phyloP scores from a whole-genome alignment of 2,329 filamentous ascomycete species.

The Cercospora sojina region DNA sequence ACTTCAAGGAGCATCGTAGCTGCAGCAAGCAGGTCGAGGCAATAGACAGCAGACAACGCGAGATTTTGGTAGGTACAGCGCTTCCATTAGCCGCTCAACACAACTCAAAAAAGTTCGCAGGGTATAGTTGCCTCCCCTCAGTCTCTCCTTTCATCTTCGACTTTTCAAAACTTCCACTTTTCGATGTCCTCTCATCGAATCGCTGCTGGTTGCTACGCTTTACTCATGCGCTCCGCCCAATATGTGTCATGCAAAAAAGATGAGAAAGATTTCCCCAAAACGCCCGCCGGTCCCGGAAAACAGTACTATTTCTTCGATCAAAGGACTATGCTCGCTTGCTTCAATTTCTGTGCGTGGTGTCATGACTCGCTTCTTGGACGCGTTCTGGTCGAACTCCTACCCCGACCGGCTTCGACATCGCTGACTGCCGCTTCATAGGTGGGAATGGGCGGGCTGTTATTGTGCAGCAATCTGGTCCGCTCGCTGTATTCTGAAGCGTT shows the following conservation, averaged over 20 bases:
- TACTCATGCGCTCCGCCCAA: slow-evolving; percentile 14
- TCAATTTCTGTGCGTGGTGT: slow-evolving; percentile 9
- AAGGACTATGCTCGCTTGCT: slow-evolving; percentile 3
- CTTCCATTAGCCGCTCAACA: neutral
- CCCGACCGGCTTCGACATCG: slow-evolving; percentile 32
- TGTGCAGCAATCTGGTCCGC: slow-evolving; percentile 16
- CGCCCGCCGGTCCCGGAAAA: neutral
- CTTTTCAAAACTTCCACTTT: neutral
- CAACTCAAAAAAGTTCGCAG: neutral
- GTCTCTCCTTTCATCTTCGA: neutral
- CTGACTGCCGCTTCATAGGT: slow-evolving; percentile 74
- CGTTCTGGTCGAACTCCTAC: slow-evolving; percentile 30
- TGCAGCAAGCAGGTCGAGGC: neutral
- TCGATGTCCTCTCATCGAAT: neutral
- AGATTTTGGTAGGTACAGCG: neutral
- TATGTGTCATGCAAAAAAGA: slow-evolving; percentile 5
- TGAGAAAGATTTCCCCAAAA: slow-evolving; percentile 8
- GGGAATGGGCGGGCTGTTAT: slow-evolving; percentile 65
- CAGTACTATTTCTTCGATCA: neutral
- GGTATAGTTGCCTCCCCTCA: neutral
- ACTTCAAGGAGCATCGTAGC: neutral
- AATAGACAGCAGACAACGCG: neutral
- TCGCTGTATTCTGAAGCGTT: slow-evolving; percentile 18
- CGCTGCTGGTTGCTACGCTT: slow-evolving; percentile 12
- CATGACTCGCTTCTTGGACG: slow-evolving; percentile 23